Conservation (phyloP, 2,329 filamentous ascomycete species). For the Ophiosphaerella herpotricha region DNA sequence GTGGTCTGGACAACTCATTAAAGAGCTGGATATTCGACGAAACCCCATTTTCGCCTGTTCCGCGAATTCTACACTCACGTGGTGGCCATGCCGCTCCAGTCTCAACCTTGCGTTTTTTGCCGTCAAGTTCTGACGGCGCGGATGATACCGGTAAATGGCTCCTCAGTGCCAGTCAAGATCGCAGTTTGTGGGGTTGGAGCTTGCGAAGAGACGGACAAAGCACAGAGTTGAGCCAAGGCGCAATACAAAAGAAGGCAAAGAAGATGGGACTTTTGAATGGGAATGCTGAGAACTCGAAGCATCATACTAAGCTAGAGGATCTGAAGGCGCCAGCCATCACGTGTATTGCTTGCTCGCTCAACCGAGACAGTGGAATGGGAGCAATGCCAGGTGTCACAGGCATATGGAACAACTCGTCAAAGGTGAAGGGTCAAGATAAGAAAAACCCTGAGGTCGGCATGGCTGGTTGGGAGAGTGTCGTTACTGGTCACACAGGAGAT, state of each 20-base stretch:
- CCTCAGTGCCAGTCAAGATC: conserved; percentile 83
- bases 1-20: conserved; percentile 88
- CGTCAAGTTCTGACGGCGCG: conserved; percentile 84
- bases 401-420: conserved; percentile 78
- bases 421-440: conserved; percentile 64
- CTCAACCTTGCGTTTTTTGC: conserved; percentile 81
- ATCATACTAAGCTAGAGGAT: conserved; percentile 67
- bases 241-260: conserved; percentile 84
- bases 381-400: conserved; percentile 76
- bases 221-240: conserved; percentile 88
- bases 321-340: conserved; percentile 92
- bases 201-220: conserved; percentile 92
- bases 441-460: conserved; percentile 74
- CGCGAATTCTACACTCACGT: conserved; percentile 81
- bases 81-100: conserved; percentile 89
- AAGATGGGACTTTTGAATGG: conserved; percentile 75
- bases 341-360: conserved; percentile 86
- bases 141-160: conserved; percentile 93
- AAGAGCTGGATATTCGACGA: conserved; percentile 98
- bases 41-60: conserved; percentile 83
- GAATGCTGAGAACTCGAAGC: conserved; percentile 61
- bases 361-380: conserved; percentile 92
- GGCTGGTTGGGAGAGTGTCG: conserved; percentile 96
- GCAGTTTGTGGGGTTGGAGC: conserved; percentile 96
- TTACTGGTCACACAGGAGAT: conserved; percentile 89